Percentiles rank a stretch among this genome's conserved stretches.
phyloP scores from a whole-genome alignment of 768 basidiomycete species.

The Phylloporus scabripes region DNA sequence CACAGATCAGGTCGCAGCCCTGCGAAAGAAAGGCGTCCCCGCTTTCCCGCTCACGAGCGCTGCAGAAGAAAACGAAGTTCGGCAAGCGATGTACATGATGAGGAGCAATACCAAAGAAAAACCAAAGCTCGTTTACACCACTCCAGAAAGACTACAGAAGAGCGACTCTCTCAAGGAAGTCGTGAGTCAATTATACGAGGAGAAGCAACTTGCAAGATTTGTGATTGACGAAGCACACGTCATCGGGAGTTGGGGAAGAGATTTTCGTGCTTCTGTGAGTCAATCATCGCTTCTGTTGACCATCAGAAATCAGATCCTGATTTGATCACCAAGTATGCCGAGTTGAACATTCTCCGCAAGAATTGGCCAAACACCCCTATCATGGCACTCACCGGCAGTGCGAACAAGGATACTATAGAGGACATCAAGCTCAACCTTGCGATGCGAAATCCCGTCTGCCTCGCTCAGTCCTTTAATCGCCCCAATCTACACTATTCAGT shows the following conservation, averaged over 20 bases:
- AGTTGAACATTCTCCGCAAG: slow-evolving; percentile 60
- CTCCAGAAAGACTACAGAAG: slow-evolving; percentile 81
- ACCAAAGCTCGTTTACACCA: slow-evolving; percentile 77
- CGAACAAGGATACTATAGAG: slow-evolving; percentile 66
- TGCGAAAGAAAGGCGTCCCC: slow-evolving; percentile 59
- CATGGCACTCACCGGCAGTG: slow-evolving; percentile 96
- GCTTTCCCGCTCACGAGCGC: slow-evolving; percentile 67
- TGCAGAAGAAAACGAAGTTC: slow-evolving; percentile 36
- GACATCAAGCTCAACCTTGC: slow-evolving; percentile 74
- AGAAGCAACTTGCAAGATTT: slow-evolving; percentile 70
- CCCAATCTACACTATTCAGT: slow-evolving; percentile 81
- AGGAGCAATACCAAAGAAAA: slow-evolving; percentile 34
- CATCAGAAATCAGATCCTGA: slow-evolving; percentile 7
- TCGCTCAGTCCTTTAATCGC: slow-evolving; percentile 88
- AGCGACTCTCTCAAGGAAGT: slow-evolving; percentile 52
- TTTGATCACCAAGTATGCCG: slow-evolving; percentile 50
- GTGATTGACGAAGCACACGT: slow-evolving; percentile 97
- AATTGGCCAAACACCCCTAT: slow-evolving; percentile 80
- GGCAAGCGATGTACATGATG: slow-evolving; percentile 40
- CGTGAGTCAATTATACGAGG: slow-evolving; percentile 52
- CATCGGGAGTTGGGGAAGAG: slow-evolving; percentile 90
- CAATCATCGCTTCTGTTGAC: slow-evolving; percentile 1
- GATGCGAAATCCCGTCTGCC: slow-evolving; percentile 49
- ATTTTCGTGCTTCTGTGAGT: slow-evolving; percentile 80
- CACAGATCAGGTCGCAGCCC: slow-evolving; percentile 74